Conservation (phyloP, 2,329 filamentous ascomycete species). For the Fusarium nisikadoi region DNA sequence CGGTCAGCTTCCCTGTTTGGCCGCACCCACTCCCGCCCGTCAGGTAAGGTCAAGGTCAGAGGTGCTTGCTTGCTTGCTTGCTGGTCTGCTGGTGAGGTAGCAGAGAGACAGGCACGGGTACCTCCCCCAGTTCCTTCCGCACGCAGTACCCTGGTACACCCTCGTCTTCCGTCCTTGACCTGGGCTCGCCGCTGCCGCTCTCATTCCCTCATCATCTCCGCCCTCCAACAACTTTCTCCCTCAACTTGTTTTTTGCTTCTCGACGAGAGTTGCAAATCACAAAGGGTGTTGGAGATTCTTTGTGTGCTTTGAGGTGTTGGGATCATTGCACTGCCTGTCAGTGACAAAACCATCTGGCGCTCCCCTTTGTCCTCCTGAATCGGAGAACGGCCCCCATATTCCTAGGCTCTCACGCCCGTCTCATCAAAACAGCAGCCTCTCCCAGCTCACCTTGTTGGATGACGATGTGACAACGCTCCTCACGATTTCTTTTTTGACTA, state of each 20-base stretch:
- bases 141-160: slow-evolving; percentile 43
- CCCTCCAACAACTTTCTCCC: slow-evolving; percentile 48
- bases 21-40: slow-evolving; percentile 42
- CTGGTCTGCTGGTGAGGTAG: slow-evolving; percentile 1
- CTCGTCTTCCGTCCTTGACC: slow-evolving; percentile 39
- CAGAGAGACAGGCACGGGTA: slow-evolving; percentile 17
- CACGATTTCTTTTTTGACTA: slow-evolving; percentile 27
- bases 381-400: slow-evolving; percentile 33
- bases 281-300: slow-evolving; percentile 37
- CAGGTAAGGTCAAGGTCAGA: slow-evolving; percentile 35
- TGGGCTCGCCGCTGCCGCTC: slow-evolving; percentile 42
- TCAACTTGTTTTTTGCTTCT: slow-evolving; percentile 43
- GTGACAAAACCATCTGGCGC: slow-evolving; percentile 25
- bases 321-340: slow-evolving; percentile 29
- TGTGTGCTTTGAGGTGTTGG: slow-evolving; percentile 35
- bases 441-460: slow-evolving; percentile 40
- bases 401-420: slow-evolving; percentile 32
- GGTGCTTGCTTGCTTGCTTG: background rate
- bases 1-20: slow-evolving; percentile 45
- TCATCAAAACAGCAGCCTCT: slow-evolving; percentile 43
- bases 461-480: slow-evolving; percentile 43
- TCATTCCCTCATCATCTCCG: slow-evolving; percentile 49
- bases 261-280: slow-evolving; percentile 46
- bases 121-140: slow-evolving; percentile 28
- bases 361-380: slow-evolving; percentile 37